Evolutionary conservation across 306 rosid species (phyloP), one percentile per base, ranked within the genome.

Genomic region (Trifolium pratense): DNA sequence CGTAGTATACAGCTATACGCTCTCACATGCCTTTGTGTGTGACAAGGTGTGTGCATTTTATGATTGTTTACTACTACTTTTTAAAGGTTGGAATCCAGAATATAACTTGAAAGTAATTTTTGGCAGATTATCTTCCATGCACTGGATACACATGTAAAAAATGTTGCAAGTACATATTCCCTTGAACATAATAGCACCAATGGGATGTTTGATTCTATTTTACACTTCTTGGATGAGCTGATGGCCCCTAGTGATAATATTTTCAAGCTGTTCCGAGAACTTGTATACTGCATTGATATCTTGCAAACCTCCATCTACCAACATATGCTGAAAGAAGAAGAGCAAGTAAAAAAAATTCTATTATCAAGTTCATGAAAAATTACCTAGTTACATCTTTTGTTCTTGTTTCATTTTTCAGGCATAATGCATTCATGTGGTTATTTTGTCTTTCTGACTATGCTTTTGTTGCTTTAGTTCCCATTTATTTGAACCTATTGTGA

Each of bases 321-420:
- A 61, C 95, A 91, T 79, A 91, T 94, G 97, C 77, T 83, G 56
- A 94, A 94, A 83, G 98, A 91, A 87, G 98, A 94, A 91, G 75
- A 91, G 70, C 98, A 94, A 92, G 98, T 86, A 74, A 71, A 20
- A 34, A 25, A 40, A n/a, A n/a, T n/a, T n/a, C 75, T 29, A 69
- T 65, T 53, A 13, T 70, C 23, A 39, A 8, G 10, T 52, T 18
- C 48, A 6, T 37, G 76, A 63, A 80, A 55, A 49, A 1, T 51
- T 82, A 43, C 76, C 15, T 73, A 14, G 9, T 43, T 68, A 49
- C 46, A 42, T 51, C 46, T 60, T 64, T 32, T 59, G 59, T 37
- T 67, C 34, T 76, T 37, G 58, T 42, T 67, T 55, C n/a, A 63
- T 68, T 45, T 73, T 37, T 56, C 42, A 34, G 34, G 59, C 32